Evolutionary conservation across 1,284 basidiomycete genomes (phyloP).

Genomic region (Kalmanozyma brasiliensis): DNA sequence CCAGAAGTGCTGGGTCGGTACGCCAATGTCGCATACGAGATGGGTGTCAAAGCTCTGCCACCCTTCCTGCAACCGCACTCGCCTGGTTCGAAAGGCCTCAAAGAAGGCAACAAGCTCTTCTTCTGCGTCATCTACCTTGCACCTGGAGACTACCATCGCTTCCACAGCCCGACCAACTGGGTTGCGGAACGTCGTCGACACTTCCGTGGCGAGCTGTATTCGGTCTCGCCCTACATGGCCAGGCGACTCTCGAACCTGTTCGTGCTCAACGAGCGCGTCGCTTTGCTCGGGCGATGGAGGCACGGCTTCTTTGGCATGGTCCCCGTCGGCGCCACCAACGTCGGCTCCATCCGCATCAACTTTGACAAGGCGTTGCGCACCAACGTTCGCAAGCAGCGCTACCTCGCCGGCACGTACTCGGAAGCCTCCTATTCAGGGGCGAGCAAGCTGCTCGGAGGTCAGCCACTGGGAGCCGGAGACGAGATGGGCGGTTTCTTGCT

Average conservation of each 20-base stretch:
- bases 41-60: slow-evolving; percentile 63
- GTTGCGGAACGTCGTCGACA: slow-evolving; percentile 95
- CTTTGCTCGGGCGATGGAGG: slow-evolving; percentile 93
- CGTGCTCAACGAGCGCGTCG: slow-evolving; percentile 96
- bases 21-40: slow-evolving; percentile 65
- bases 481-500: slow-evolving; percentile 98
- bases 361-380: slow-evolving; percentile 81
- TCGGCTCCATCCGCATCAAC: slow-evolving; percentile 94
- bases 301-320: slow-evolving; percentile 97
- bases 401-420: slow-evolving; percentile 80
- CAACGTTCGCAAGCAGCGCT: slow-evolving; percentile 57
- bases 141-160: slow-evolving; percentile 97
- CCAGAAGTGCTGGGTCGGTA: slow-evolving; percentile 64
- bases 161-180: slow-evolving; percentile 95
- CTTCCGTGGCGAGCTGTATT: slow-evolving; percentile 96
- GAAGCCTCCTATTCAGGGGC: slow-evolving; percentile 75
- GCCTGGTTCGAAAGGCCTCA: slow-evolving; percentile 48
- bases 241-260: slow-evolving; percentile 91
- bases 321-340: slow-evolving; percentile 97
- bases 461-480: slow-evolving; percentile 85
- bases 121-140: slow-evolving; percentile 97
- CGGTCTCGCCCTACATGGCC: slow-evolving; percentile 95
- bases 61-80: slow-evolving; percentile 58
- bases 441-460: slow-evolving; percentile 78
- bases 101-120: slow-evolving; percentile 81